Conservation (phyloP, 768 basidiomycete genomes). For the Pluteus cervinus region DNA sequence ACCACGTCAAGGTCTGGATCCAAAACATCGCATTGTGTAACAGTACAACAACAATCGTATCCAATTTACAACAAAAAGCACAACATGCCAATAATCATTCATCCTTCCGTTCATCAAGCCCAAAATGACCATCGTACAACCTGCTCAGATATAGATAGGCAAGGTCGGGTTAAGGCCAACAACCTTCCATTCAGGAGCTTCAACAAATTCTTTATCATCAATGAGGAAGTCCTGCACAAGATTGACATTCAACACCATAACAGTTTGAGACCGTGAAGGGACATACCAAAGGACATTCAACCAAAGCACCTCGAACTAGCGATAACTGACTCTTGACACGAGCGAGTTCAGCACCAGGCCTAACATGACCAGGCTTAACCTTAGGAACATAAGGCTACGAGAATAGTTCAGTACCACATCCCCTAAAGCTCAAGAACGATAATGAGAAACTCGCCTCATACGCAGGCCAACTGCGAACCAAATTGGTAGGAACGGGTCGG, state of each 20-base stretch:
- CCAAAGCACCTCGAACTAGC: conserved; percentile 65
- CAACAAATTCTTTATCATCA: conserved; percentile 67
- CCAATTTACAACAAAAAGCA: no score
- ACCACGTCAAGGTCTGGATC: no score
- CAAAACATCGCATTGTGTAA: no score
- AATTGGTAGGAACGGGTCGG: conserved; percentile 79
- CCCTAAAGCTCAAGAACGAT: neutral
- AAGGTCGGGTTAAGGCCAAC: conserved; percentile 76
- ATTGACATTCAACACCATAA: conserved; percentile 1
- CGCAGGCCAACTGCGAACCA: conserved; percentile 70
- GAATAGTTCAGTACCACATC: conserved; percentile 1
- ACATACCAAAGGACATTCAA: conserved; percentile 69
- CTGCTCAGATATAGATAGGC: conserved; percentile 73
- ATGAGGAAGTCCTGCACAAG: conserved; percentile 71
- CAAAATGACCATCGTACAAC: no score
- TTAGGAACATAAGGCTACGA: conserved; percentile 69
- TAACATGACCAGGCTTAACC: conserved; percentile 77
- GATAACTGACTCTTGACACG: conserved; percentile 73
- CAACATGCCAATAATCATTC: no score
- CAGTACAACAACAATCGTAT: no score
- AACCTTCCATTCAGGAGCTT: conserved; percentile 66
- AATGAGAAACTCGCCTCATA: conserved; percentile 54
- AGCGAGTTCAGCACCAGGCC: conserved; percentile 54
- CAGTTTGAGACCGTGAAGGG: conserved; percentile 1
- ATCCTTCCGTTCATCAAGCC: no score